Conservation (phyloP, 2,329 filamentous ascomycete species). For the Podosphaera leucotricha region DNA sequence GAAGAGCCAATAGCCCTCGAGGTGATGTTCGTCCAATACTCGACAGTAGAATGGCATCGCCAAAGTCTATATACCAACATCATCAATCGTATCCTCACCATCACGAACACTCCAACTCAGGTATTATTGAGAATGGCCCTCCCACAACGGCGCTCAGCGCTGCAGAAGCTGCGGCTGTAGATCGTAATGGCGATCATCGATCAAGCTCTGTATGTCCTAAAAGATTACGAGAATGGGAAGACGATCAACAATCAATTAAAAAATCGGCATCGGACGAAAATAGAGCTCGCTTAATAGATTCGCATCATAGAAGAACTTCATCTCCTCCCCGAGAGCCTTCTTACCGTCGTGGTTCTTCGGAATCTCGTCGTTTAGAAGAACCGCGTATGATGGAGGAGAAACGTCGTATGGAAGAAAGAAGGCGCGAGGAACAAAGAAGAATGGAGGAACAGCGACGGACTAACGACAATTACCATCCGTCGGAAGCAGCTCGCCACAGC, state of each 20-base stretch:
- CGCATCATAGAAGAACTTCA: conserved; percentile 53
- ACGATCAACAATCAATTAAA: conserved; percentile 43
- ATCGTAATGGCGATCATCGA: conserved; percentile 40
- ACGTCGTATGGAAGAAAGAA: conserved; percentile 32
- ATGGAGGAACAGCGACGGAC: conserved; percentile 41
- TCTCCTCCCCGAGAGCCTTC: conserved; percentile 47
- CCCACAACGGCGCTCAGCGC: conserved; percentile 37
- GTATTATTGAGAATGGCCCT: conserved; percentile 30
- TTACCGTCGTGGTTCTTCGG: conserved; percentile 57
- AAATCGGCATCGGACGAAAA: conserved; percentile 78
- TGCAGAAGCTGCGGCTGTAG: conserved; percentile 27
- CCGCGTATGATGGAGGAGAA: conserved; percentile 27
- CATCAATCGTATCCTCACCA: conserved; percentile 62
- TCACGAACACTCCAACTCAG: conserved; percentile 24
- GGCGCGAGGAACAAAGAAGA: conserved; percentile 38
- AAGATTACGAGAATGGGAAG: conserved; percentile 80
- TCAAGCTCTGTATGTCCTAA: conserved; percentile 62
- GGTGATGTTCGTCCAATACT: conserved; percentile 62
- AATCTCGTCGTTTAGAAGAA: conserved; percentile 34
- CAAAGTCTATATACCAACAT: conserved; percentile 46
- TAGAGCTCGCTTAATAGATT: conserved; percentile 65
- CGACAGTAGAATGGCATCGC: conserved; percentile 76
- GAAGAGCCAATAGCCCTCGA: conserved; percentile 52
- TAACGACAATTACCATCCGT: conserved; percentile 69
- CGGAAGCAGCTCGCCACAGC: conserved; percentile 74